Evolutionary conservation across 257 asterid species (phyloP).

Genomic region (Lycium barbarum): DNA sequence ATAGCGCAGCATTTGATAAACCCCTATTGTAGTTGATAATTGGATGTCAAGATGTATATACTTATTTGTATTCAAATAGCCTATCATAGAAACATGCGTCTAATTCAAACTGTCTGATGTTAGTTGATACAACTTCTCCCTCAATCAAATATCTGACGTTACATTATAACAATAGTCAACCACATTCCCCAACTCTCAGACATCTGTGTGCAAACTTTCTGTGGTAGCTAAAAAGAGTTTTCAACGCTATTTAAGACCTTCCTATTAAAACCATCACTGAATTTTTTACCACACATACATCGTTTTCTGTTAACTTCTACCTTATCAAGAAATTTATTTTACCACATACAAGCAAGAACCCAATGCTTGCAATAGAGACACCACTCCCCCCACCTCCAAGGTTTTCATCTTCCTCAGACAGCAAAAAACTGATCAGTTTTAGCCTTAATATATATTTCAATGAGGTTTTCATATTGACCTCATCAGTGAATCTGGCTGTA

Average conservation of each 20-base stretch:
- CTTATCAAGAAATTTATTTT: too few relatives aligned
- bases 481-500: background rate
- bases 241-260: background rate
- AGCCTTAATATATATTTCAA: background rate
- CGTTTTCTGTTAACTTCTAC: too few relatives aligned
- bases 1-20: background rate
- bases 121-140: slow-evolving; percentile 2
- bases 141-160: background rate
- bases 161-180: background rate
- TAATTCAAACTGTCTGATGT: background rate
- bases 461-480: background rate
- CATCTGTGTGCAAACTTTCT: background rate
- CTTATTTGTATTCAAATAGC: background rate
- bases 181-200: background rate
- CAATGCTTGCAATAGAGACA: background rate
- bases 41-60: background rate
- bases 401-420: background rate
- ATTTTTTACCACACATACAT: background rate
- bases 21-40: background rate
- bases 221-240: background rate
- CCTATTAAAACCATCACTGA: background rate
- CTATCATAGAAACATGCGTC: background rate
- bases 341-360: background rate
- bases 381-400: background rate
- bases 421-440: background rate